Base-by-base conservation (phyloP, 805 yeast genomes). In the Sungouiella thailandica region DNA sequence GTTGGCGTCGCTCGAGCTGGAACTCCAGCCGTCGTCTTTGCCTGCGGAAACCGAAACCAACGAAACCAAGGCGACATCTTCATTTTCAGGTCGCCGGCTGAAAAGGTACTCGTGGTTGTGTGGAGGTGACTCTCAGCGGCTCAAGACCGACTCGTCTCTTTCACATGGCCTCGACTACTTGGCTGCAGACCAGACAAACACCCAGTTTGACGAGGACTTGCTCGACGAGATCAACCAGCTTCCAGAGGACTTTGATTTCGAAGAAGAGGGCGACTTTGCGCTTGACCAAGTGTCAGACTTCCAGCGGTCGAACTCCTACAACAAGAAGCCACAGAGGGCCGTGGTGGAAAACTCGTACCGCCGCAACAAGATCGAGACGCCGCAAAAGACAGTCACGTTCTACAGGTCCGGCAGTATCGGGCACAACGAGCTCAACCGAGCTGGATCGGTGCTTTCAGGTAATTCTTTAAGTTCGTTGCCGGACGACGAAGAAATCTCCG, bases 321-420 rank as follows among this genome's bases (percentile, higher is more conserved):
- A 55, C 36, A 60, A 62, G 29, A 58, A 48, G 35, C 71, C 72
- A 3, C 38, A 45, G 32, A 57, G 55, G 37, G 39, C 49, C n/a
- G 35, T 51, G 14, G 27, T 45, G 29, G 58, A 57, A 17, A 43
- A 41, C 35, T 49, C 37, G 19, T 47, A 32, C 28, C 52, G 43
- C 19, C 43, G 56, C 4, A 63, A 58, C 36, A 64, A 60, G 35
- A 63, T 66, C 13, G 61, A 63, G 34, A 59, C 68, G 2, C 28
- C 43, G 7, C 57, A 53, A 32, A 66, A 60, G 35, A 65, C 71
- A 1, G 70, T 66, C n/a, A 66, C 72, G 2, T 63, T 62, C 29
- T 66, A 62, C 44, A 45, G 61, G 26, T 53, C 54, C 16, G 22
- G 22, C 9, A 19, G 8, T 19, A 7, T 19, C 8, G 22, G 22